Evolutionary conservation across 257 asterid genomes (phyloP), one percentile per base, ranked within the genome.

Genomic region (Cinchona pubescens): DNA sequence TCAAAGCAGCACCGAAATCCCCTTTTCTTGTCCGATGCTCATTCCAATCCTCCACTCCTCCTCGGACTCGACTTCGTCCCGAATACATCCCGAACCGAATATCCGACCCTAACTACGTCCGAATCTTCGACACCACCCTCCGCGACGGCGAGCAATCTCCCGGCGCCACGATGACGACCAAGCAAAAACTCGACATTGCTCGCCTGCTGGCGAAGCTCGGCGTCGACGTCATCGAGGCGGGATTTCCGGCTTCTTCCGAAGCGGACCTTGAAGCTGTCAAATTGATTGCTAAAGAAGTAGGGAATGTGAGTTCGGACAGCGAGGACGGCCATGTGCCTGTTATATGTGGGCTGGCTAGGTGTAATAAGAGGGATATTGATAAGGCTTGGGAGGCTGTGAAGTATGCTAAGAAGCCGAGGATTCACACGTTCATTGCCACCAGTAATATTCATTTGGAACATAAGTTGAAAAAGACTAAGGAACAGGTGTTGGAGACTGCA

Each of bases 71-170:
- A 7, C 5, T 29, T 19, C 83, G 86, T 15, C 97, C 99, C 12
- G 90, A 85, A 5, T 94, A 92, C 83, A 80, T 76, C 55, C 99
- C 99, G 16, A 79, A 84, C 79, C 96, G 78, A 78, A 92, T 92
- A 48, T 75, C 92, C 37, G 99, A 92, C 87, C 91, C 99, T 1
- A 90, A 88, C 10, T 94, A 94, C 59, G 95, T 94, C 23, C 95
- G 99, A 35, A 84, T 94, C 9, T 94, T 92, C 75, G 99, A 94
- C 78, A 94, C 99, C 65, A 94, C 99, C 6, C 92, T 92, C 82
- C 96, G 99, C 25, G 99, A 94, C 78, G 99, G 99, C 37, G 99
- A 94, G 75, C 99, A 94, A 83, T 94, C 99, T 9, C 99, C 99
- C 23, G 99, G 98, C 14, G 99, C 99, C 76, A 94, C 98, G 67